phyloP scores from a whole-genome alignment of 768 basidiomycete species.

The Termitomyces sp. region DNA sequence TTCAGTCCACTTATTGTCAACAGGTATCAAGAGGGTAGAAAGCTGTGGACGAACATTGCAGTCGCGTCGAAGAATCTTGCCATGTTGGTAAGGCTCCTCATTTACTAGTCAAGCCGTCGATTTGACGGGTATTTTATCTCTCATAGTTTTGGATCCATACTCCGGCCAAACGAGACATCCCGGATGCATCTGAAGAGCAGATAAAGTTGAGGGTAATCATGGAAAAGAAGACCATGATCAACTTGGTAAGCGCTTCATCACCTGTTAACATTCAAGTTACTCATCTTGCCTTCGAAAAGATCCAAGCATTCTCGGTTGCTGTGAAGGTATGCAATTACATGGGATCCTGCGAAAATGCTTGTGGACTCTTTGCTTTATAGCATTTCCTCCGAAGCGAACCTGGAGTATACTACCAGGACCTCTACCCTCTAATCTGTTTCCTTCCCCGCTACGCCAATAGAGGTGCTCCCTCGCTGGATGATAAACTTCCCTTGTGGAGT shows the following conservation, averaged over 20 bases:
- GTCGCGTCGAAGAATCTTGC: constrained; percentile 54
- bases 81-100: constrained; percentile 38
- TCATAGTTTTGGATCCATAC: constrained; percentile 53
- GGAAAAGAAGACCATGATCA: constrained; percentile 74
- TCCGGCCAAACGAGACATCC: constrained; percentile 34
- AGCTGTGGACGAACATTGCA: constrained; percentile 61
- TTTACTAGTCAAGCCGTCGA: too few relatives aligned
- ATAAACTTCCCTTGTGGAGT: constrained; percentile 55
- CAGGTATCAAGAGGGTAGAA: constrained; percentile 65
- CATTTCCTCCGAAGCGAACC: constrained; percentile 46
- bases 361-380: constrained; percentile 20
- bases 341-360: not conserved
- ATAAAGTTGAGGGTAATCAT: constrained; percentile 43
- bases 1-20: not conserved
- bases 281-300: constrained; percentile 23
- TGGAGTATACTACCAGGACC: constrained; percentile 55
- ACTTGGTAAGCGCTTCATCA: constrained; percentile 36
- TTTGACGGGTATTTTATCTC: not conserved
- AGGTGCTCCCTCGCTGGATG: constrained; percentile 22
- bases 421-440: constrained; percentile 64
- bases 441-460: constrained; percentile 51
- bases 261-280: not conserved
- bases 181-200: constrained; percentile 20
- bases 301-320: constrained; percentile 63
- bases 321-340: constrained; percentile 42